Evolutionary conservation across 129 eudicot species (phyloP).

Genomic region (Heracleum sosnowskyi): DNA sequence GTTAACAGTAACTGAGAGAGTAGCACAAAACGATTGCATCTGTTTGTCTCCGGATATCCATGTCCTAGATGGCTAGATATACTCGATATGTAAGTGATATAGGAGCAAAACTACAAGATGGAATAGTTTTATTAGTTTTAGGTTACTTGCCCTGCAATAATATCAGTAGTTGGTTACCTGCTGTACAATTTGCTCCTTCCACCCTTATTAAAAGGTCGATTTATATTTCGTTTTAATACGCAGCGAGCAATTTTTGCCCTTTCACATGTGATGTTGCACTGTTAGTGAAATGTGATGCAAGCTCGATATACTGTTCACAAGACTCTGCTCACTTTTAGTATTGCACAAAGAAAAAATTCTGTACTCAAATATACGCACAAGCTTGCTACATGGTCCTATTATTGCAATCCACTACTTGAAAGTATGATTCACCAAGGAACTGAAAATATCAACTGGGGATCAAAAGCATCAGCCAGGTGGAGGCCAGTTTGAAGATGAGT

Average conservation of each 20-base stretch:
- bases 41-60: neutral
- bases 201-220: neutral
- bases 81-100: neutral
- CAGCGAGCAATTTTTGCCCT: neutral
- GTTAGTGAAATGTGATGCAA: neutral
- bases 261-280: neutral
- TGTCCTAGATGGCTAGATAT: neutral
- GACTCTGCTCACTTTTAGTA: neutral
- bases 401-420: neutral
- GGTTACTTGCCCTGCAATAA: neutral
- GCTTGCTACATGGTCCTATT: neutral
- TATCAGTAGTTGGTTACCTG: neutral
- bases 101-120: neutral
- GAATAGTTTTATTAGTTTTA: neutral
- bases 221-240: neutral
- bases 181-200: neutral
- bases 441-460: neutral
- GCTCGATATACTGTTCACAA: neutral
- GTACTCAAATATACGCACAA: neutral
- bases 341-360: neutral
- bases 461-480: neutral
- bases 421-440: neutral
- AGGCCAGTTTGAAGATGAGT: neutral
- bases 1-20: neutral
- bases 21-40: neutral